Percentiles rank a stretch among this genome's conserved stretches.
Evolutionary conservation across 345 rosid species (phyloP).

Genomic region (Barbarea vulgaris): DNA sequence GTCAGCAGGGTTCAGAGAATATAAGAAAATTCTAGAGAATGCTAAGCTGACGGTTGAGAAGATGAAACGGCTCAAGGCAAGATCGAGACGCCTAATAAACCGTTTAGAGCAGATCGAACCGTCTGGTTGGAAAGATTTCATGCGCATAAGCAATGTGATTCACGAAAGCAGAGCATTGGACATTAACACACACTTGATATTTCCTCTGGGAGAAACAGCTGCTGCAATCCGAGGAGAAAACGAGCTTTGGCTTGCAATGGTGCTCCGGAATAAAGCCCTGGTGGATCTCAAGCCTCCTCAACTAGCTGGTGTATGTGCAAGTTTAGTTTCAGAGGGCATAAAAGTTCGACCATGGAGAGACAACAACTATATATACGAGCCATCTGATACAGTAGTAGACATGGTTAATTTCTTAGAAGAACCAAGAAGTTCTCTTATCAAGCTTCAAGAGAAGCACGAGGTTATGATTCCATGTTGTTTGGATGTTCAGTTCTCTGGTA

Average conservation of each 20-base stretch:
- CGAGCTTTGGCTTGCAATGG: conserved; percentile 95
- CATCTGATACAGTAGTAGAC: conserved; percentile 59
- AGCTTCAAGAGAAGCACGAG: conserved; percentile 84
- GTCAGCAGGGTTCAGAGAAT: conserved; percentile 80
- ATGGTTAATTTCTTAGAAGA: conserved; percentile 63
- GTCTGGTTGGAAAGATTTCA: conserved; percentile 96
- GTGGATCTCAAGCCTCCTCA: conserved; percentile 77
- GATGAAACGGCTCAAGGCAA: conserved; percentile 69
- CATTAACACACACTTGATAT: conserved; percentile 70
- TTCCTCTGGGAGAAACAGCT: conserved; percentile 93
- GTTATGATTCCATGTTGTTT: conserved; percentile 69
- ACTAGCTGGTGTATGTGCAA: conserved; percentile 78
- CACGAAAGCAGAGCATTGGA: conserved; percentile 86
- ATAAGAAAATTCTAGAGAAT: conserved; percentile 68
- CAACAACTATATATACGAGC: conserved; percentile 70
- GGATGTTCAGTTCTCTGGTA: conserved; percentile 89
- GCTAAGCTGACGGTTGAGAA: conserved; percentile 69
- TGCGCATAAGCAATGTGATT: conserved; percentile 79
- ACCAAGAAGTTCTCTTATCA: conserved; percentile 56
- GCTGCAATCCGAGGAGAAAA: conserved; percentile 96
- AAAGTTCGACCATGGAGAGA: conserved; percentile 80
- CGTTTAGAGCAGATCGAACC: conserved; percentile 87
- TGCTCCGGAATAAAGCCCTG: conserved; percentile 68
- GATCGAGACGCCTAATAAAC: conserved; percentile 67
- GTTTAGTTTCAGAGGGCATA: conserved; percentile 87